These are phyloP conservation scores for Limnomonas spitsbergensis DNA, from an alignment of 139 green algal species.

Conservation along the genomic window DNA sequence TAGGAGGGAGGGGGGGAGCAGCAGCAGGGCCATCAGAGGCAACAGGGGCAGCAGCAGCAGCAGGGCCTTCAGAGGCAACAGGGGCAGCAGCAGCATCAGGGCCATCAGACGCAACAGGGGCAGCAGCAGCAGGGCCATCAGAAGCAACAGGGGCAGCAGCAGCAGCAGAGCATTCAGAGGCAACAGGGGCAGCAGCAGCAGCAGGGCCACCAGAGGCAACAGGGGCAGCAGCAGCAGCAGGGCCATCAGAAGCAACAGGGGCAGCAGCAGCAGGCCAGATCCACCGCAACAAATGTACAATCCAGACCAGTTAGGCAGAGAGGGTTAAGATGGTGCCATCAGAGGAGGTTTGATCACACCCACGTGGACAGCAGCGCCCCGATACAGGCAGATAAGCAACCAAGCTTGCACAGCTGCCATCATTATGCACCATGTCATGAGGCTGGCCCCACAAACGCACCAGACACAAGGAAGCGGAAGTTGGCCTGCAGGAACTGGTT, in stretches of 20 bases:
- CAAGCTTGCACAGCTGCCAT: background rate
- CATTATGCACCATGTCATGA: background rate
- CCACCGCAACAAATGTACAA: no score
- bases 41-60: no score
- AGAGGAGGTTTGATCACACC: background rate
- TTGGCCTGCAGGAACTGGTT: constrained; percentile 79
- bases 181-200: no score
- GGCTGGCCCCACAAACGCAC: constrained; percentile 28
- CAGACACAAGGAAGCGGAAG: constrained; percentile 80
- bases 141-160: no score
- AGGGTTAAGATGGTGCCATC: background rate
- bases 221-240: no score
- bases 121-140: background rate
- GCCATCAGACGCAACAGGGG: no score
- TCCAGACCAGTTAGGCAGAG: background rate
- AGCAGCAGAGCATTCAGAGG: no score
- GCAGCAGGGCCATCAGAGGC: background rate
- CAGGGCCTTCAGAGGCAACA: no score
- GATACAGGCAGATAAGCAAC: background rate
- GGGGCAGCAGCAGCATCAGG: no score
- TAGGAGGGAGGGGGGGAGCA: no score
- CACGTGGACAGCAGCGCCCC: background rate
- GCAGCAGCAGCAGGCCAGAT: background rate
- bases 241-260: no score
- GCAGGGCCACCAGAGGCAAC: no score